Evolutionary conservation across 1,284 basidiomycete genomes (phyloP).

Genomic region (Boletellus sp.): DNA sequence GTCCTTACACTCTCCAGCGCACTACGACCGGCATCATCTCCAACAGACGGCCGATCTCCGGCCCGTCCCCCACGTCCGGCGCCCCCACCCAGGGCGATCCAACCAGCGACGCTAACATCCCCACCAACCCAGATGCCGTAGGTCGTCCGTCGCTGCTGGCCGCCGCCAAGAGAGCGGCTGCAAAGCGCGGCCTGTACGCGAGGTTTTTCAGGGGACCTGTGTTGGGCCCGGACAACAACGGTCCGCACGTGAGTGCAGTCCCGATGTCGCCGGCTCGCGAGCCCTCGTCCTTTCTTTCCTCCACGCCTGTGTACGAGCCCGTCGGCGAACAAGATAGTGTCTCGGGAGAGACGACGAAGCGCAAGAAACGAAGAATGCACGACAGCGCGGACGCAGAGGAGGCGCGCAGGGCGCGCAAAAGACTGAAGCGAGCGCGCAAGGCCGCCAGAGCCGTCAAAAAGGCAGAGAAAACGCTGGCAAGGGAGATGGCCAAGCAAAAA

Average conservation of each 20-base stretch:
- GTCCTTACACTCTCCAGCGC: constrained; percentile 40
- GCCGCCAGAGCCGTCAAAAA: constrained; percentile 20
- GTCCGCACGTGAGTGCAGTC: background rate
- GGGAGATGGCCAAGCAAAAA: constrained; percentile 1
- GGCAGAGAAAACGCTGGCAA: constrained; percentile 10
- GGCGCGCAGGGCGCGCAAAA: constrained; percentile 26
- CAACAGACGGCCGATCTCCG: constrained; percentile 56
- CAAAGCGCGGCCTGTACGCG: constrained; percentile 70
- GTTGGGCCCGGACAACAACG: constrained; percentile 42
- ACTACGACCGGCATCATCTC: constrained; percentile 78
- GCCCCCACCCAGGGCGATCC: constrained; percentile 39
- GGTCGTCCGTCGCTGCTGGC: constrained; percentile 53
- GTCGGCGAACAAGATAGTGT: background rate
- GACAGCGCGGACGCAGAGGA: constrained; percentile 15
- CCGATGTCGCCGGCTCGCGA: background rate
- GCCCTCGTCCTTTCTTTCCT: background rate
- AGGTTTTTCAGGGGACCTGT: constrained; percentile 77
- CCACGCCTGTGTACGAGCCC: background rate
- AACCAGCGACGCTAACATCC: background rate
- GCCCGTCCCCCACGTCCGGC: constrained; percentile 53
- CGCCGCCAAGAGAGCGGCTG: constrained; percentile 73
- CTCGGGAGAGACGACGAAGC: background rate
- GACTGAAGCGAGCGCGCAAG: constrained; percentile 22
- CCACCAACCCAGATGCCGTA: background rate
- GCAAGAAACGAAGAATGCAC: constrained; percentile 12